These are phyloP conservation scores for Angomonas deanei DNA, from an alignment of 208 protist species.

Conservation along the genomic window DNA sequence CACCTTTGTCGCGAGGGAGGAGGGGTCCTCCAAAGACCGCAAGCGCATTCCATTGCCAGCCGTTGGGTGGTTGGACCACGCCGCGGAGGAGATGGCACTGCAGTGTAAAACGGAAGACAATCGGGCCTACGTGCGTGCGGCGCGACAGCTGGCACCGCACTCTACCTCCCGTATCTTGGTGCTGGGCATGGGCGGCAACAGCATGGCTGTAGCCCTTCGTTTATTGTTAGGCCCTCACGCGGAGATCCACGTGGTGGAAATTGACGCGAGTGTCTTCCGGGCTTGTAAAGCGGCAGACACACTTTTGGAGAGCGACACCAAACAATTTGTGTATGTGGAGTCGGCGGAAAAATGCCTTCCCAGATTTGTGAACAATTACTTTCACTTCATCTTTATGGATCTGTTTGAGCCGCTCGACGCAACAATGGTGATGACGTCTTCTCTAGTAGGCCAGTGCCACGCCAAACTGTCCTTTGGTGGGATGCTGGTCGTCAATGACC, in stretches of 20 bases:
- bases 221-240: conserved; percentile 34
- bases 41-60: background rate
- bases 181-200: conserved; percentile 82
- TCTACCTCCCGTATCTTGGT: conserved; percentile 30
- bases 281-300: conserved; percentile 37
- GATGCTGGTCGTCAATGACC: conserved; percentile 70
- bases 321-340: conserved; percentile 41
- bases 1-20: background rate
- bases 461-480: conserved; percentile 36
- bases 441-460: conserved; percentile 29
- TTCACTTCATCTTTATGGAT: conserved; percentile 73
- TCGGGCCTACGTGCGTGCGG: background rate
- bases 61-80: background rate
- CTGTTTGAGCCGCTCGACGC: conserved; percentile 64
- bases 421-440: conserved; percentile 36
- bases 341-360: conserved; percentile 13
- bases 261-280: conserved; percentile 55
- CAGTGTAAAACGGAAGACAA: too few species aligned
- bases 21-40: background rate
- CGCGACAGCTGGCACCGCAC: conserved; percentile 17
- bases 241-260: conserved; percentile 54
- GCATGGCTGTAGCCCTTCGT: conserved; percentile 60
- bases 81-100: background rate
- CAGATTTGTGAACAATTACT: conserved; percentile 7
- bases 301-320: conserved; percentile 17